phyloP scores from a whole-genome alignment of 2,329 filamentous ascomycete genomes.

The Grosmannia huntii region DNA sequence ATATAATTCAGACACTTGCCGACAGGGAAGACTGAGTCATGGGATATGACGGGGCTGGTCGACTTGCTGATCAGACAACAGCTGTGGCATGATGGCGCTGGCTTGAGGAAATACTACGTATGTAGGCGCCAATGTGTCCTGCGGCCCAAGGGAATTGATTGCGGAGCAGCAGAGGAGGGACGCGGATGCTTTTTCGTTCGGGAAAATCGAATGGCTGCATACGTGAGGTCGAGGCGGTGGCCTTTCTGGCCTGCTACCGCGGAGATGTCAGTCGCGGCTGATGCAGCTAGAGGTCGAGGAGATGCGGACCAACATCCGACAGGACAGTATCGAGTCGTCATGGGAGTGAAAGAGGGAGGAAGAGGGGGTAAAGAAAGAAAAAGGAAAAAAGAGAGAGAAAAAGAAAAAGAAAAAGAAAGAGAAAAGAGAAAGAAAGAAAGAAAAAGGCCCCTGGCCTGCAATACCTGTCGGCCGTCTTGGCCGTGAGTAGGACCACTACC shows the following conservation, averaged over 20 bases:
- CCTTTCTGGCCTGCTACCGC: constrained; percentile 29
- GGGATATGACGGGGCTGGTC: too few species aligned
- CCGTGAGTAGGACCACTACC: background rate
- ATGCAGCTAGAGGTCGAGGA: constrained; percentile 28
- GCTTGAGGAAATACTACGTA: background rate
- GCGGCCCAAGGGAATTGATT: background rate
- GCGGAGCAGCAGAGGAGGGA: background rate
- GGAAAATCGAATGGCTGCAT: background rate
- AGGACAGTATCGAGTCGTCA: constrained; percentile 31
- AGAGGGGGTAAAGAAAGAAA: too few species aligned
- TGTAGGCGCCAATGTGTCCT: background rate
- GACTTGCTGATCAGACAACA: background rate
- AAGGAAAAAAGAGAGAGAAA: too few species aligned
- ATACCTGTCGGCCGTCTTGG: too few species aligned
- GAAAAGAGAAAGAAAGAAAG: too few species aligned
- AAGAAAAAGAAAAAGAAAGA: too few species aligned
- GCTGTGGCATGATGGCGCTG: background rate
- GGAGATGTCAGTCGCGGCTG: constrained; percentile 26
- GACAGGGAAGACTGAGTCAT: background rate
- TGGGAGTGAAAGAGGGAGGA: constrained; percentile 23
- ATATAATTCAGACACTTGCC: background rate
- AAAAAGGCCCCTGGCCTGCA: too few species aligned
- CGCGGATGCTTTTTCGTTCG: background rate
- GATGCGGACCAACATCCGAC: constrained; percentile 28
- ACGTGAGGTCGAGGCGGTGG: constrained; percentile 26